Base-by-base conservation (phyloP, 306 rosid species). In the Corylus avellana region DNA sequence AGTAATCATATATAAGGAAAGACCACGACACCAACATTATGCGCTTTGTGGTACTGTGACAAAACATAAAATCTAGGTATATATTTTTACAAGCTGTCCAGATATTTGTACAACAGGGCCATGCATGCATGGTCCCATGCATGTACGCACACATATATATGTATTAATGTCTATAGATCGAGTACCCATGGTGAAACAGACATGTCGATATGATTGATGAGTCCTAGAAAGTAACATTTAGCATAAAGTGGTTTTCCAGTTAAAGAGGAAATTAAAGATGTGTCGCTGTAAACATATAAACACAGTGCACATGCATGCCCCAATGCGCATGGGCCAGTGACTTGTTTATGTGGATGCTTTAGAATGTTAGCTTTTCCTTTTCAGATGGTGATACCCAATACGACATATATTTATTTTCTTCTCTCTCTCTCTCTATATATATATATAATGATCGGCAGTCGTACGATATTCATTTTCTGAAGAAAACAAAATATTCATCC, bases 21-120 rank as follows among this genome's bases (percentile, higher is more conserved):
- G 58, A 44, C 68, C 61, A 75, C 70, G 73, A 84, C 78, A 72
- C 67, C 85, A 75, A 79, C 76, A 84, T 25, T 50, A 70, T 78
- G 27, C 25, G 78, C 56, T 66, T 71, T 7, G 3, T 55, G 25
- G 47, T 58, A 42, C 16, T 69, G 58, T 71, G 54, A 64, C 76
- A 44, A 20, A 27, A 32, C 46, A 63, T 12, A 63, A 35, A 63
- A 63, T 64, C 47, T 16, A 39, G 70, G 70, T 32, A 32, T 32
- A 32, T 32, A n/a, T 37, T 39, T 8, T 47, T 20, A 17, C 22
- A 8, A 12, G 14, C 8, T 48, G 25, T 9, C 72, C 25, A 17
- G 22, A 35, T 2, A 66, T 13, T 10, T 12, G 18, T 32, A 63
- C 46, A 32, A 32, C 2, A 20, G 0, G 17, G n/a, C 46, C 54